A percentile compares a stretch with the other conserved stretches of the same genome.
phyloP scores from a whole-genome alignment of 768 basidiomycete genomes.

The Russula compacta region DNA sequence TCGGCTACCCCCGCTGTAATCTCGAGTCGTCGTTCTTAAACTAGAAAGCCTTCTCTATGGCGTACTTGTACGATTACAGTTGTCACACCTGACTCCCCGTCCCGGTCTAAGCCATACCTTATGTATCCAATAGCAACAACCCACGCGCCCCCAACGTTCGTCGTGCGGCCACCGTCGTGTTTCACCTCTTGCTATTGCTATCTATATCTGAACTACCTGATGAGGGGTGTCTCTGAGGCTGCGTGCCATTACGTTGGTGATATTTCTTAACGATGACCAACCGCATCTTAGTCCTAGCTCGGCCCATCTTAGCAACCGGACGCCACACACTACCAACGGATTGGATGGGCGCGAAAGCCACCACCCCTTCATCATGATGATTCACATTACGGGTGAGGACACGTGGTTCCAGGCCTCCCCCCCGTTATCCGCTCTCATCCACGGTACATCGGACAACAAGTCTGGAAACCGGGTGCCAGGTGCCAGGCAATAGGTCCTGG shows the following conservation, averaged over 20 bases:
- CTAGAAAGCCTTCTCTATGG: neutral
- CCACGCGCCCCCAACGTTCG: neutral
- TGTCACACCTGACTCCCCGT: neutral
- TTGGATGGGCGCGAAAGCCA: neutral
- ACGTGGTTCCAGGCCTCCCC: no score
- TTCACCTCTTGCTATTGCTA: neutral
- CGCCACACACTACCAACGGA: neutral
- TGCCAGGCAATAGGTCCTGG: no score
- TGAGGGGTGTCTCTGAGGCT: neutral
- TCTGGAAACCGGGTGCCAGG: neutral
- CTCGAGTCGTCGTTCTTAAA: neutral
- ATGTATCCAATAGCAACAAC: neutral
- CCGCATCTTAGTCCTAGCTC: neutral
- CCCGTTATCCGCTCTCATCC: neutral
- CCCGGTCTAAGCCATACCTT: neutral
- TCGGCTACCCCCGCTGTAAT: conserved; percentile 2
- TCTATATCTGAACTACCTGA: neutral
- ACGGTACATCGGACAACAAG: no score
- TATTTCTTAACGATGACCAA: neutral
- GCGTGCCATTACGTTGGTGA: neutral
- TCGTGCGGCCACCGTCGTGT: neutral
- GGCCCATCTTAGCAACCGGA: neutral
- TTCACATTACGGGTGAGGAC: no score
- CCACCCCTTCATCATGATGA: neutral
- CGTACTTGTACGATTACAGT: neutral